Evolutionary conservation across 805 yeast species (phyloP).

Genomic region (Metschnikowia similis): DNA sequence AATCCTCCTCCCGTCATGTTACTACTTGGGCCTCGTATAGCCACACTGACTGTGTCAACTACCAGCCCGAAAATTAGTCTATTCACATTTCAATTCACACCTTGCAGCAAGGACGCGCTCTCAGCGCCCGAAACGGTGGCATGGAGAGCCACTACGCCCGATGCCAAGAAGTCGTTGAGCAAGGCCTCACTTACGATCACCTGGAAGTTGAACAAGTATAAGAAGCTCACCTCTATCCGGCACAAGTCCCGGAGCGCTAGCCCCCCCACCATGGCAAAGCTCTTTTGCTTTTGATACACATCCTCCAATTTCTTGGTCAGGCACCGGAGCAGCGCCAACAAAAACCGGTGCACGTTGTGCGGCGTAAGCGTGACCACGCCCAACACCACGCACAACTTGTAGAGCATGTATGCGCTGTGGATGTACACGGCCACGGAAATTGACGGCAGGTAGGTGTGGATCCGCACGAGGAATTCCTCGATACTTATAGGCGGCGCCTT

Average conservation of each 20-base stretch:
- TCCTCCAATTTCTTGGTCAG: slow-evolving; percentile 42
- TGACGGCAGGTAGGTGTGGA: slow-evolving; percentile 37
- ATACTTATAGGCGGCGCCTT: slow-evolving; percentile 33
- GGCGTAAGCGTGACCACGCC: slow-evolving; percentile 30
- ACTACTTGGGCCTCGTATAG: no score
- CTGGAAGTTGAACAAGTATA: slow-evolving; percentile 48
- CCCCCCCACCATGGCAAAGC: slow-evolving; percentile 44
- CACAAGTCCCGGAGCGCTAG: slow-evolving; percentile 41
- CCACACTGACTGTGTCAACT: no score
- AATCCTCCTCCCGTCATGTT: not conserved
- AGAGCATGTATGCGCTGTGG: slow-evolving; percentile 37
- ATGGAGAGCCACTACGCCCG: slow-evolving; percentile 30
- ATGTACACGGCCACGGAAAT: slow-evolving; percentile 37
- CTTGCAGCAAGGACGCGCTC: not conserved
- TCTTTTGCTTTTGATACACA: slow-evolving; percentile 38
- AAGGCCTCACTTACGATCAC: slow-evolving; percentile 39
- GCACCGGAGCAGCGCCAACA: slow-evolving; percentile 36
- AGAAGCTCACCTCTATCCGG: slow-evolving; percentile 46
- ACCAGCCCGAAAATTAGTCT: no score
- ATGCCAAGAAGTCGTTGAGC: slow-evolving; percentile 29
- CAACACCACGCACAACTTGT: slow-evolving; percentile 30
- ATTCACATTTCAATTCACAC: no score
- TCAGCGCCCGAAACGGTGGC: slow-evolving; percentile 2
- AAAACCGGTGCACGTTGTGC: slow-evolving; percentile 36
- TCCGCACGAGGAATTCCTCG: slow-evolving; percentile 32